A percentile compares a stretch with the other conserved stretches of the same genome.
phyloP scores from a whole-genome alignment of 192 early-diverging fungal genomes.

The Linnemannia schmuckeri region DNA sequence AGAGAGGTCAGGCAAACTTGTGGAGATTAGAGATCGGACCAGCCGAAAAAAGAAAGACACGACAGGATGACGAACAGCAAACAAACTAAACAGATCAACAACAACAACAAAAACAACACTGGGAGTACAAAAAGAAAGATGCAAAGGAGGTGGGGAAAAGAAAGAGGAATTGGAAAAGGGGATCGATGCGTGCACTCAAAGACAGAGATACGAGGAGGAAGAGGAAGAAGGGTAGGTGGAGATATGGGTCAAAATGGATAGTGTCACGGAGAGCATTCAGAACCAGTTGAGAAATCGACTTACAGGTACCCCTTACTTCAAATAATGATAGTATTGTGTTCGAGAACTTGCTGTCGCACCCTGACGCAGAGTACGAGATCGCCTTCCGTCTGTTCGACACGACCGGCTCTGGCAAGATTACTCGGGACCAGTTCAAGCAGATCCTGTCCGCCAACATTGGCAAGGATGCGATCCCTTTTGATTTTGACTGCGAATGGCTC shows the following conservation, averaged over 20 bases:
- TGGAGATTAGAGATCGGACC: not conserved
- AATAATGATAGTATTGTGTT: slow-evolving; percentile 60
- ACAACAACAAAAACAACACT: not conserved
- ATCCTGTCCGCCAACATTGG: slow-evolving; percentile 67
- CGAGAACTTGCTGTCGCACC: slow-evolving; percentile 68
- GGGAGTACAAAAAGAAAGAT: not conserved
- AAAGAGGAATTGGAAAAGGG: not conserved
- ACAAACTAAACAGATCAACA: not conserved
- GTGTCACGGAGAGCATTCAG: not conserved
- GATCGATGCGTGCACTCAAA: not conserved
- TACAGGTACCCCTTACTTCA: not conserved
- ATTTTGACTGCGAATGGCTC: slow-evolving; percentile 81
- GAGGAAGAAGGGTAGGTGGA: too few relatives aligned
- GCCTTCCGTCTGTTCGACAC: slow-evolving; percentile 77
- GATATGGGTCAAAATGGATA: too few relatives aligned
- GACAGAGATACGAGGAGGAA: too few relatives aligned
- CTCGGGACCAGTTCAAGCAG: slow-evolving; percentile 77
- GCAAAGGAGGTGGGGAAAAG: not conserved
- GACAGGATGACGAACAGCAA: not conserved
- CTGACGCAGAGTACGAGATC: slow-evolving; percentile 82
- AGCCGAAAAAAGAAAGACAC: not conserved
- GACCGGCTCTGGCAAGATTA: slow-evolving; percentile 70
- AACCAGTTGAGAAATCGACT: not conserved
- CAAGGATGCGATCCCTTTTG: slow-evolving; percentile 71
- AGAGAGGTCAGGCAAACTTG: not conserved